Evolutionary conservation across 768 basidiomycete species (phyloP).

Genomic region (Tylopilus subfusipes): DNA sequence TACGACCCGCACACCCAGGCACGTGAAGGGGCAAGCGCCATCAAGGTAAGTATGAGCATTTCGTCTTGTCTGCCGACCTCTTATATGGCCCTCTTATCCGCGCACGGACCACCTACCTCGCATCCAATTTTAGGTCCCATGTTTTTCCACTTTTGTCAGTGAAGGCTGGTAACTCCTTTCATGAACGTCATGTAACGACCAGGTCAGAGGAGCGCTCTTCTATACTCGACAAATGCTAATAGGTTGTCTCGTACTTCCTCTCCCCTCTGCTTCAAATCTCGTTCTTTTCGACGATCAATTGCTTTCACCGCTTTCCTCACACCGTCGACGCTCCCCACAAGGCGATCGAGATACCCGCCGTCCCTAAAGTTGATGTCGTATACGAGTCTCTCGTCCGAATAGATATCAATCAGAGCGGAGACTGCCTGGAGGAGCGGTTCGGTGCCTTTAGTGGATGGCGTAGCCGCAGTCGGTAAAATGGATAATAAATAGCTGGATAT

Average conservation of each 20-base stretch:
- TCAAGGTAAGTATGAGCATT: slow-evolving; percentile 39
- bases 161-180: no score
- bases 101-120: slow-evolving; percentile 29
- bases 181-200: no score
- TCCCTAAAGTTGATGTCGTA: slow-evolving; percentile 82
- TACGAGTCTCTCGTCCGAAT: slow-evolving; percentile 77
- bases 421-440: slow-evolving; percentile 75
- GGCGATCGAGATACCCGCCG: slow-evolving; percentile 50
- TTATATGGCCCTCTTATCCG: slow-evolving; percentile 29
- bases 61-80: not conserved
- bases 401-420: slow-evolving; percentile 89
- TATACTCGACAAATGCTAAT: slow-evolving; percentile 71
- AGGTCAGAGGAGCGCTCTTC: slow-evolving; percentile 50
- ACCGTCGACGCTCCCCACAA: slow-evolving; percentile 58
- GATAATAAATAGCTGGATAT: slow-evolving; percentile 69
- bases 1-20: slow-evolving; percentile 47
- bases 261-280: slow-evolving; percentile 61
- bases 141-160: not conserved
- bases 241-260: slow-evolving; percentile 78
- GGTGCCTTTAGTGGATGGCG: slow-evolving; percentile 43
- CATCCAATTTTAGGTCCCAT: not conserved
- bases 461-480: slow-evolving; percentile 45
- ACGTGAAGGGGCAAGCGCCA: slow-evolving; percentile 3
- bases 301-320: slow-evolving; percentile 58
- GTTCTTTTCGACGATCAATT: slow-evolving; percentile 64